A percentile compares a stretch with the other conserved stretches of the same genome.
Conservation (phyloP, 495 filamentous ascomycete species). For the Penicillium parvum region DNA sequence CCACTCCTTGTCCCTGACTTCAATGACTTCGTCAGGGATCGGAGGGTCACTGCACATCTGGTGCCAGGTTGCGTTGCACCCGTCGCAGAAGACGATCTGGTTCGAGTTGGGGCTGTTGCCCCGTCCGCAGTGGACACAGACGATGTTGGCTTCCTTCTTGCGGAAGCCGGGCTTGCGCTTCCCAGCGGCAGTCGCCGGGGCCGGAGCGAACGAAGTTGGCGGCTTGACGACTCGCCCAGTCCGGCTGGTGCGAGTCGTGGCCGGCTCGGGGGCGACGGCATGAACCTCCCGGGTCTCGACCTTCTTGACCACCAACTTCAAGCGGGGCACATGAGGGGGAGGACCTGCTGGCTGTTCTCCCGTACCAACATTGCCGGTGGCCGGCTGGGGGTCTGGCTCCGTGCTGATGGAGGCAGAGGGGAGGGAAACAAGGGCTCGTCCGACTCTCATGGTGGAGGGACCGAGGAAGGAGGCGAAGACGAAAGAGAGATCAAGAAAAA, state of each 20-base stretch:
- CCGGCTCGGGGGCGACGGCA: background rate
- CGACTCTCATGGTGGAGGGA: background rate
- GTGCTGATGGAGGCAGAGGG: too few species aligned
- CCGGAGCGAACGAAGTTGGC: conserved; percentile 7
- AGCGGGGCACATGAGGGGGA: background rate
- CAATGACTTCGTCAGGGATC: conserved; percentile 66
- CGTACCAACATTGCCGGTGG: background rate
- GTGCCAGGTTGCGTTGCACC: conserved; percentile 85
- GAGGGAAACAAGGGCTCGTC: too few species aligned
- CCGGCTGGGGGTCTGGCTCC: too few species aligned
- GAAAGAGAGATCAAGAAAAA: background rate
- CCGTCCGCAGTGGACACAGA: conserved; percentile 76
- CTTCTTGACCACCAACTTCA: background rate
- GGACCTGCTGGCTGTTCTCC: background rate
- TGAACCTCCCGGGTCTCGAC: background rate
- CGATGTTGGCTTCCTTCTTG: conserved; percentile 40
- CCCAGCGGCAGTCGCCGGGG: conserved; percentile 9
- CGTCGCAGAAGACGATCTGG: conserved; percentile 92
- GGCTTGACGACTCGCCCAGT: conserved; percentile 14
- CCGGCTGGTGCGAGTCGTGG: conserved; percentile 11
- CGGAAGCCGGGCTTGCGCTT: conserved; percentile 44
- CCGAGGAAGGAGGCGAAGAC: background rate
- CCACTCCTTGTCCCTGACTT: conserved; percentile 68
- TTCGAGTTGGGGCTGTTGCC: conserved; percentile 72
- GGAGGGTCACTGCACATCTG: conserved; percentile 85